Conservation (phyloP, 2,329 filamentous ascomycete species). For the Lojkania enalia region DNA sequence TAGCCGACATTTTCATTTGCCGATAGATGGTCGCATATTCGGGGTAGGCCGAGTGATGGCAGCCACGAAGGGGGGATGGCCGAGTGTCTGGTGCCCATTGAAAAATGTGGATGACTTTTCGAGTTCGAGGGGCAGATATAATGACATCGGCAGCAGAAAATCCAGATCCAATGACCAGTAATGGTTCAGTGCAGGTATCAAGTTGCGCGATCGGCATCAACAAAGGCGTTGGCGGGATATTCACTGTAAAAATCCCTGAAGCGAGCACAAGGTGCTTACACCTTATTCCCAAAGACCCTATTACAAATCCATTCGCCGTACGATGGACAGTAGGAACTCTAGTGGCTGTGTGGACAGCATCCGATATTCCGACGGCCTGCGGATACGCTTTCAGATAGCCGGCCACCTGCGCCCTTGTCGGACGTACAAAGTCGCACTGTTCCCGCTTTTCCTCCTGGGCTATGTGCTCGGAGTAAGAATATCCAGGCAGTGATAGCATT, state of each 20-base stretch:
- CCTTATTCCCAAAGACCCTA: conserved; percentile 55
- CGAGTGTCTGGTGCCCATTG: conserved; percentile 61
- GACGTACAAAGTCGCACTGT: conserved; percentile 57
- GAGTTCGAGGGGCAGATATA: conserved; percentile 55
- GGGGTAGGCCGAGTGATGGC: conserved; percentile 64
- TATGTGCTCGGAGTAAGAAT: conserved; percentile 60
- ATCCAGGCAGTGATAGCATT: conserved; percentile 63
- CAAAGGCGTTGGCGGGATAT: conserved; percentile 55
- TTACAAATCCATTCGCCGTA: conserved; percentile 52
- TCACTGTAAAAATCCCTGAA: conserved; percentile 61
- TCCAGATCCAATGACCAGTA: conserved; percentile 63
- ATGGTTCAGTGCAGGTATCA: conserved; percentile 37
- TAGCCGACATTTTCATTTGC: conserved; percentile 59
- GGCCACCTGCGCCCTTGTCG: conserved; percentile 58
- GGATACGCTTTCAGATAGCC: conserved; percentile 61
- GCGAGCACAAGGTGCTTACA: conserved; percentile 63
- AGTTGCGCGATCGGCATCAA: conserved; percentile 51
- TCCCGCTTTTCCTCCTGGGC: conserved; percentile 43
- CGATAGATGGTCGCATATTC: conserved; percentile 65
- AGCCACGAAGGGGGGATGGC: conserved; percentile 61
- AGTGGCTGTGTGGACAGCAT: conserved; percentile 50
- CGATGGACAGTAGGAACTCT: conserved; percentile 51
- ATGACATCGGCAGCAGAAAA: conserved; percentile 66
- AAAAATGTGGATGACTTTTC: conserved; percentile 62
- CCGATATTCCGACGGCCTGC: conserved; percentile 54